These are phyloP conservation scores for Citeromyces matritensis DNA, from an alignment of 805 yeast species.

Conservation along the genomic window DNA sequence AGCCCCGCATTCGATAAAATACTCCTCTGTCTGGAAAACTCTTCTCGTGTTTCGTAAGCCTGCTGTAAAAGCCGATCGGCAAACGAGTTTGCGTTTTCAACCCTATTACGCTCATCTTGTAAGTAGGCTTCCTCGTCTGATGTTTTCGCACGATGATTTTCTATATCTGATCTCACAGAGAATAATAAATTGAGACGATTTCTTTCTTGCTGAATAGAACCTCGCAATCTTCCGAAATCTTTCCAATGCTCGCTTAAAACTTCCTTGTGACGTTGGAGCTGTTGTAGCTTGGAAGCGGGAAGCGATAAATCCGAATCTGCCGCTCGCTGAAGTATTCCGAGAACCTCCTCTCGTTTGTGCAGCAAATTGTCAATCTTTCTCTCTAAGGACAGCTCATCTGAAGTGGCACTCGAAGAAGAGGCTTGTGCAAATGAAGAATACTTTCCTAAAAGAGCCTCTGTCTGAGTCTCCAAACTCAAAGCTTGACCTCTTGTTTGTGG, in stretches of 20 bases:
- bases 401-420: conserved; percentile 28
- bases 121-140: conserved; percentile 54
- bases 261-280: conserved; percentile 71
- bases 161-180: conserved; percentile 69
- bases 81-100: conserved; percentile 54
- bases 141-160: conserved; percentile 33
- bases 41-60: conserved; percentile 85
- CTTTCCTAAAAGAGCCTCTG: conserved; percentile 34
- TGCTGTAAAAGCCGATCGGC: conserved; percentile 73
- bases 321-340: conserved; percentile 34
- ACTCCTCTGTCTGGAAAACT: conserved; percentile 57
- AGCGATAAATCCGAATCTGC: conserved; percentile 41
- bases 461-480: conserved; percentile 55
- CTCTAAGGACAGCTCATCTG: conserved; percentile 30
- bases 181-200: conserved; percentile 60
- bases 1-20: conserved; percentile 48
- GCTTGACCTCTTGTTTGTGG: conserved; percentile 56
- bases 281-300: conserved; percentile 66
- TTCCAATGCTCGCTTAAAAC: conserved; percentile 52
- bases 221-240: conserved; percentile 44
- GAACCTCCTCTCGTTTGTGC: conserved; percentile 33
- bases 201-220: conserved; percentile 54
- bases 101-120: conserved; percentile 60
- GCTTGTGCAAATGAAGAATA: conserved; percentile 41
- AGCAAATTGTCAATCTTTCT: conserved; percentile 35